Conservation (phyloP, 257 asterid genomes). For the Solanum verrucosum region DNA sequence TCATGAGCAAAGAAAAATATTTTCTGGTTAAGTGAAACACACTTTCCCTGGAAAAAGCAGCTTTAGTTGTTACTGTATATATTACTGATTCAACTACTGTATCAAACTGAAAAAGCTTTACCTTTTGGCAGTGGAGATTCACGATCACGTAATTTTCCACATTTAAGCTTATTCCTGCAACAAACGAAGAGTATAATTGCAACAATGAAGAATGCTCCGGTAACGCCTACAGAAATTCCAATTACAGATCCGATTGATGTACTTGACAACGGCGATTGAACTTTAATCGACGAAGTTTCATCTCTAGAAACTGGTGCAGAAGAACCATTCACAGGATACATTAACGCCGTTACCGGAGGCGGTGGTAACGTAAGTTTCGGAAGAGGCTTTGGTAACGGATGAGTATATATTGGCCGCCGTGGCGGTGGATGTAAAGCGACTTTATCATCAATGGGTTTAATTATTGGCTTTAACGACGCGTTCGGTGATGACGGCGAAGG, state of each 20-base stretch:
- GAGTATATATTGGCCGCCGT: neutral
- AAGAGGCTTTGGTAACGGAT: neutral
- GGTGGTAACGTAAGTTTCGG: neutral
- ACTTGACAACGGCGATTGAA: neutral
- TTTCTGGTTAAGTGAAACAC: neutral
- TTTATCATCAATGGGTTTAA: neutral
- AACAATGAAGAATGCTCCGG: neutral
- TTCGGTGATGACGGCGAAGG: neutral
- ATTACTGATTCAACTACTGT: neutral
- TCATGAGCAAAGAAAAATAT: neutral
- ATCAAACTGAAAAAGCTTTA: neutral
- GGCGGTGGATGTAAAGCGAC: neutral
- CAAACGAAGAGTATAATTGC: neutral
- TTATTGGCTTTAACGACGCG: neutral
- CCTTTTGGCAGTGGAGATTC: conserved; percentile 2
- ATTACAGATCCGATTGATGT: neutral
- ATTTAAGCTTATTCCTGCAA: neutral
- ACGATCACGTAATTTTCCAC: neutral
- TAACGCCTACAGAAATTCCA: conserved; percentile 1
- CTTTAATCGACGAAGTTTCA: neutral
- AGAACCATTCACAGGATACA: neutral
- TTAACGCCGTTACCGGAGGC: neutral
- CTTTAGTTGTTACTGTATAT: neutral
- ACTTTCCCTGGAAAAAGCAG: neutral
- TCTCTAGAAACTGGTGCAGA: neutral